Evolutionary conservation across 73 alveolate genomes (phyloP).

Genomic region (Paramecium octaurelia): DNA sequence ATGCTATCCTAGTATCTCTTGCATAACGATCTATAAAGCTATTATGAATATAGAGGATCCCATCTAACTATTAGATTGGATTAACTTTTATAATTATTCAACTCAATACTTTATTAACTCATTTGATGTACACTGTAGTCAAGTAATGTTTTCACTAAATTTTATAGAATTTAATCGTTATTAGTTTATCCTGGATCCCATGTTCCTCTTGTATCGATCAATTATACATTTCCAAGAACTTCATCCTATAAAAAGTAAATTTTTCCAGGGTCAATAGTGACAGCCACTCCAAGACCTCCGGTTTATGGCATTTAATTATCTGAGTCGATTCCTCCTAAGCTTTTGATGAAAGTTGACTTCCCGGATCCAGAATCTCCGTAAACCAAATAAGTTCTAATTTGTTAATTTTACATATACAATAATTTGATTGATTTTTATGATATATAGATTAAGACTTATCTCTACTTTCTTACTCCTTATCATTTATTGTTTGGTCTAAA

Average conservation of each 20-base stretch:
- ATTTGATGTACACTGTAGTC: background rate
- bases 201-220: constrained; percentile 39
- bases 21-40: background rate
- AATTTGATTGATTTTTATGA: background rate
- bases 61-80: background rate
- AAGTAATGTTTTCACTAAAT: background rate
- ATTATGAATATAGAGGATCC: background rate
- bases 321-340: background rate
- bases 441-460: background rate
- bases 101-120: background rate
- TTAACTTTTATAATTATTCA: background rate
- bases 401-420: background rate
- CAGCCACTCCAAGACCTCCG: constrained; percentile 5
- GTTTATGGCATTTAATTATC: background rate
- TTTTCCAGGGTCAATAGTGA: background rate
- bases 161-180: background rate
- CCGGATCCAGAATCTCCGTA: constrained; percentile 43
- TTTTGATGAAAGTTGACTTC: background rate
- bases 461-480: background rate
- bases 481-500: background rate
- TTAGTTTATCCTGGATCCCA: background rate
- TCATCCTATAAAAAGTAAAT: background rate
- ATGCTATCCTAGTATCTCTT: background rate
- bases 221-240: background rate
- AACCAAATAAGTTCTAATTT: background rate